These are phyloP conservation scores for Cucumis melo DNA, from an alignment of 306 rosid species.

Conservation along the genomic window DNA sequence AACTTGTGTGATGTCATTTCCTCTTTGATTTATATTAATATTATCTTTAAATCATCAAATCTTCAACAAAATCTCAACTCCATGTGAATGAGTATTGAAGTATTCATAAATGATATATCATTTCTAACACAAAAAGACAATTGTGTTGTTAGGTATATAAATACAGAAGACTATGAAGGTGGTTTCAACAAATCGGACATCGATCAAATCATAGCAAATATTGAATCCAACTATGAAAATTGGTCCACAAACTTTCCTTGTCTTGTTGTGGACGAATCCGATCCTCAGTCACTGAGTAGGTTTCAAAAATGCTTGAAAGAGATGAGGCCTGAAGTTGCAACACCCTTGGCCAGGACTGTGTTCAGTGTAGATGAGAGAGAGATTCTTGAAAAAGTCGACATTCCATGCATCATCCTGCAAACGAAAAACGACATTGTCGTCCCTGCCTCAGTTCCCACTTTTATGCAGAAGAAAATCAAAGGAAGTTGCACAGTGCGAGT, in stretches of 20 bases:
- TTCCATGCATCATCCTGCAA: conserved; percentile 69
- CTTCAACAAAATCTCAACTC: too few relatives aligned
- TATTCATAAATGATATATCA: too few relatives aligned
- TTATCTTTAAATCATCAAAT: too few relatives aligned
- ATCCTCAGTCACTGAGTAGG: conserved; percentile 40
- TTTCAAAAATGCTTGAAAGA: conserved; percentile 29
- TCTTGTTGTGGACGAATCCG: conserved; percentile 34
- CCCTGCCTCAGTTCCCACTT: conserved; percentile 46
- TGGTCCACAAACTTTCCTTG: conserved; percentile 45
- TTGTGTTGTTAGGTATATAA: conserved; percentile 33
- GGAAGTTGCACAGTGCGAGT: conserved; percentile 40
- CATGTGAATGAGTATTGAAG: too few relatives aligned
- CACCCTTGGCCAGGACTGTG: conserved; percentile 49
- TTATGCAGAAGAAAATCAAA: conserved; percentile 59
- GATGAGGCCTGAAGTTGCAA: conserved; percentile 42
- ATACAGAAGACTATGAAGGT: conserved; percentile 62
- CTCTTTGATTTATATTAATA: too few relatives aligned
- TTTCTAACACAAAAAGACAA: not conserved
- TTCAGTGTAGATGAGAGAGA: conserved; percentile 54
- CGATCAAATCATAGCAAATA: conserved; percentile 29
- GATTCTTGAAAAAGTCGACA: conserved; percentile 44
- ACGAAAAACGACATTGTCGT: conserved; percentile 35
- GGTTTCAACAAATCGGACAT: conserved; percentile 50
- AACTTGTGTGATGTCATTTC: too few relatives aligned
- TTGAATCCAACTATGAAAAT: conserved; percentile 41